Conservation (phyloP, 768 basidiomycete genomes). For the Boletellus sp. region DNA sequence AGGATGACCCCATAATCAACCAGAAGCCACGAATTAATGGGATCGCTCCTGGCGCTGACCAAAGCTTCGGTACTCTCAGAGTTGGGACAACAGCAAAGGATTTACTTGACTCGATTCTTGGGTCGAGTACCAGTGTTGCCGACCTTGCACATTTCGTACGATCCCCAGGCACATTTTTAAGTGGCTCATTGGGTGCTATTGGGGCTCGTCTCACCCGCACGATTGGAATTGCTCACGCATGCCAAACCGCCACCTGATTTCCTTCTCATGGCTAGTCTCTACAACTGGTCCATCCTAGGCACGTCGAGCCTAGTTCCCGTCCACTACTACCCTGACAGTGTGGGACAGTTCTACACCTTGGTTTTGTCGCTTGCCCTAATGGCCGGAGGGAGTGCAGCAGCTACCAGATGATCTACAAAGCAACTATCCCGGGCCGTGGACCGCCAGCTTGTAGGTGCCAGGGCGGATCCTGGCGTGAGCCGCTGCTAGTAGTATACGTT, state of each 20-base stretch:
- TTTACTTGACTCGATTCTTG: constrained; percentile 27
- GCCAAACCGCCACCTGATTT: constrained; percentile 19
- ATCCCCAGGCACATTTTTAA: constrained; percentile 21
- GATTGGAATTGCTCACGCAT: constrained; percentile 15
- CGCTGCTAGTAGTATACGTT: too few relatives aligned
- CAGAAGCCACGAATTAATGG: constrained; percentile 24
- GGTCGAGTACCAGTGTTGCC: constrained; percentile 5
- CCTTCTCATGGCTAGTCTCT: constrained; percentile 16
- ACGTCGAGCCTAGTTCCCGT: background rate
- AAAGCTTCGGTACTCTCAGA: background rate
- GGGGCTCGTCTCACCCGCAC: constrained; percentile 21
- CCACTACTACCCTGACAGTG: background rate
- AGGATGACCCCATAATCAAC: constrained; percentile 30
- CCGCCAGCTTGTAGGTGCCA: too few relatives aligned
- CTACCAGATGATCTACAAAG: too few relatives aligned
- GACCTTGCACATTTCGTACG: constrained; percentile 4
- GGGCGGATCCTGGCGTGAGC: too few relatives aligned
- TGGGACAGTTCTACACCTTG: too few relatives aligned
- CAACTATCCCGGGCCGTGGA: too few relatives aligned
- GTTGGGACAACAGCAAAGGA: constrained; percentile 23
- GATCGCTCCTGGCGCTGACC: constrained; percentile 28
- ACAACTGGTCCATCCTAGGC: too few relatives aligned
- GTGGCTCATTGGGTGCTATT: constrained; percentile 24
- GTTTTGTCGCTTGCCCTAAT: background rate
- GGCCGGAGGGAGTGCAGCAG: too few relatives aligned